Evolutionary conservation across 2,329 filamentous ascomycete species (phyloP), one percentile per base, ranked within the genome.

Genomic region (Fusarium pseudograminearum): DNA sequence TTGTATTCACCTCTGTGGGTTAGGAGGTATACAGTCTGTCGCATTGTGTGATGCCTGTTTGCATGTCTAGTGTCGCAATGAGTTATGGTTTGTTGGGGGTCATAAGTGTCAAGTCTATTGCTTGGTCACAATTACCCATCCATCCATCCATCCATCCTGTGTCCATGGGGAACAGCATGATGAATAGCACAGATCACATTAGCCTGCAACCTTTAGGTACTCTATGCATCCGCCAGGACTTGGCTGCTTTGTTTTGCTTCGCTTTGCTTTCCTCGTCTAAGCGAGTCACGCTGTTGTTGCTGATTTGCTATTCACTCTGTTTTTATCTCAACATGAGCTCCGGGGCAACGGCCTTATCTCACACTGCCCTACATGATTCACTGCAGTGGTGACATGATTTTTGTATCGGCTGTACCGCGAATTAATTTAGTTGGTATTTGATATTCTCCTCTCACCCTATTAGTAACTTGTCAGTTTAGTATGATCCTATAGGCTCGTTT

Each of bases 331-430:
- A 50, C 51, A 45, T 33, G 28, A 47, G 41, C 57, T 42, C 38
- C 15, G 18, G 52, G 44, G 36, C 47, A 61, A 60, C 65, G 24
- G 36, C 24, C 33, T 15, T 24, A 45, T 30, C 18, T 30, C 24
- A 45, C 50, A 38, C 46, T 53, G 34, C 47, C 31, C 22, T n/a
- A 46, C 53, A 62, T 41, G 57, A 41, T 66, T 66, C 24, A 55
- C 44, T 60, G 61, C 52, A 70, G 57, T 42, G 58, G 68, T 73
- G 69, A 72, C 53, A 69, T 73, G 71, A 73, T 70, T 40, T 40
- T 54, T 45, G 26, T 20, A n/a, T 9, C 7, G n/a, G 26, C 20
- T 30, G 42, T 45, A 30, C 11, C n/a, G 3, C 40, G 22, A 42
- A n/a, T 20, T 20, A 20, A 42, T 15, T 42, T 18, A 5, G 22